Percentiles rank a stretch among this genome's conserved stretches.
These are phyloP conservation scores for Oryza officinalis DNA, from an alignment of 176 grass and related monocot genomes.

Conservation along the genomic window DNA sequence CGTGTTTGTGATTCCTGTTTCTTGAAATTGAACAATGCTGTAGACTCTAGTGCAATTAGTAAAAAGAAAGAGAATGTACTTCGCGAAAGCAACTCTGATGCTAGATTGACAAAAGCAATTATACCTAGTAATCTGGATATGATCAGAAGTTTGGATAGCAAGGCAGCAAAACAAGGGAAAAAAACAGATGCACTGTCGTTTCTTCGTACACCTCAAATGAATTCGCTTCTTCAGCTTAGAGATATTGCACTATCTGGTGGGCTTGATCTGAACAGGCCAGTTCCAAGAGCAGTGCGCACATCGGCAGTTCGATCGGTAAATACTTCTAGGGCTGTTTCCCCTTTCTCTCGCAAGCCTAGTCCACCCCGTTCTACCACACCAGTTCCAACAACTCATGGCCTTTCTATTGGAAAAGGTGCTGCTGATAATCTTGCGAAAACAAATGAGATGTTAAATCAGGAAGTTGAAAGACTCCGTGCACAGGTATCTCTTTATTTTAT, in stretches of 20 bases:
- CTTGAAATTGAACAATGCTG: conserved; percentile 73
- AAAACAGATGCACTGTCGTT: conserved; percentile 61
- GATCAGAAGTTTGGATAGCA: conserved; percentile 80
- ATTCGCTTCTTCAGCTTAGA: conserved; percentile 77
- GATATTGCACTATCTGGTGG: conserved; percentile 74
- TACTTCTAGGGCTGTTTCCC: conserved; percentile 90
- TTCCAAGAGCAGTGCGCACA: conserved; percentile 59
- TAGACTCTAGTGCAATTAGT: conserved; percentile 52
- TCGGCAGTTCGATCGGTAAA: conserved; percentile 68
- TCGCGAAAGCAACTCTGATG: conserved; percentile 67
- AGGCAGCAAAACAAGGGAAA: conserved; percentile 72
- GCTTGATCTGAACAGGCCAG: conserved; percentile 60
- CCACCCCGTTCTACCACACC: conserved; percentile 88
- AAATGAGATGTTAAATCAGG: conserved; percentile 82
- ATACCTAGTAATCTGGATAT: conserved; percentile 81
- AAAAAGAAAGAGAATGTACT: conserved; percentile 61
- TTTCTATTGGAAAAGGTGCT: conserved; percentile 69
- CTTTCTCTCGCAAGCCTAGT: conserved; percentile 83
- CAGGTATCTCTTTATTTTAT: conserved; percentile 63
- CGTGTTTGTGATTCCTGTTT: conserved; percentile 98
- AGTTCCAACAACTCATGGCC: conserved; percentile 73
- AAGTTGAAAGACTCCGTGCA: conserved; percentile 74
- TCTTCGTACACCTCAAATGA: conserved; percentile 61
- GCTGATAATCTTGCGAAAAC: conserved; percentile 76
- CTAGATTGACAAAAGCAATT: conserved; percentile 54